Evolutionary conservation across 257 asterid species (phyloP).

Genomic region (Solanum chiquidenum): DNA sequence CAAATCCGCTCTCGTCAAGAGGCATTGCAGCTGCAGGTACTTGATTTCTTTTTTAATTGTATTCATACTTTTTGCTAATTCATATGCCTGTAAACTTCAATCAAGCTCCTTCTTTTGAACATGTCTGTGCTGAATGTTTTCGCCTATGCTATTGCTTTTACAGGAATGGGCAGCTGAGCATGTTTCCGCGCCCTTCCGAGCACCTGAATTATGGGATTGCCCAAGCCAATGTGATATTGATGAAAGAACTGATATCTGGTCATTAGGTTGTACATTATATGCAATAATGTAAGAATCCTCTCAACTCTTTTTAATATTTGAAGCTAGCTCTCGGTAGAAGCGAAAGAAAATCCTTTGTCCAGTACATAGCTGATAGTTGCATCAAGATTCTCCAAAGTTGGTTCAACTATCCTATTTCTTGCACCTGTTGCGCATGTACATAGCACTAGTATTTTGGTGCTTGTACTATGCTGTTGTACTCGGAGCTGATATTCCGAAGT

Average conservation of each 20-base stretch:
- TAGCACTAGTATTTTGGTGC: neutral
- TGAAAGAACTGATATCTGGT: slow-evolving; percentile 98
- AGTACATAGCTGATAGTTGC: neutral
- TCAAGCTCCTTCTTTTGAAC: slow-evolving; percentile 2
- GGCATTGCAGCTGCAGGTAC: slow-evolving; percentile 92
- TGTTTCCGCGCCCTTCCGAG: slow-evolving; percentile 90
- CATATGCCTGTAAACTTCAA: neutral
- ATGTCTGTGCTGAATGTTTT: neutral
- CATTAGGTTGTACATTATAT: slow-evolving; percentile 90
- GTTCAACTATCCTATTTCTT: neutral
- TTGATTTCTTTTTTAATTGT: neutral
- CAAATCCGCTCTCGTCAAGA: slow-evolving; percentile 85
- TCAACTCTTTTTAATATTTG: neutral
- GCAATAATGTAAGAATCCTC: slow-evolving; percentile 78
- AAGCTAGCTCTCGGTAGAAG: neutral
- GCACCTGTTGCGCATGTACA: neutral
- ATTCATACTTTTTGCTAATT: neutral
- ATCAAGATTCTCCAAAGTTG: neutral
- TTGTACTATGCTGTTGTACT: neutral
- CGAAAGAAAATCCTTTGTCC: neutral
- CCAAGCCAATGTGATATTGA: slow-evolving; percentile 89
- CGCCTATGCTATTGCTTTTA: neutral
- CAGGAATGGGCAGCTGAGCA: slow-evolving; percentile 99
- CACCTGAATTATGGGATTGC: slow-evolving; percentile 98
- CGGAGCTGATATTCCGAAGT: neutral